phyloP scores from a whole-genome alignment of 805 yeast genomes.

The Metschnikowia continentalis region DNA sequence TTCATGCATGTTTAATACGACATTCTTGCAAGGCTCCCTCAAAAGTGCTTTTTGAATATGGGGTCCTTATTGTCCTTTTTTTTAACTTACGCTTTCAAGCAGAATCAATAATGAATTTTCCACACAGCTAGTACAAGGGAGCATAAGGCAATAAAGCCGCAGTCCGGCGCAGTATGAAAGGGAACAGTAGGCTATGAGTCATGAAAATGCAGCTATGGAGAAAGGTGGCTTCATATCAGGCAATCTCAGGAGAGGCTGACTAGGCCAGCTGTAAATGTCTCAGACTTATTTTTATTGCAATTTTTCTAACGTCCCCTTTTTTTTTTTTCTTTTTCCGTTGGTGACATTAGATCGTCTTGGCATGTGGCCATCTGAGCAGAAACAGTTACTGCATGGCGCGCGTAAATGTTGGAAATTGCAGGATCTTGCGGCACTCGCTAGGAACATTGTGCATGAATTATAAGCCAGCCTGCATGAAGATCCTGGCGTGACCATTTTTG shows the following conservation, averaged over 20 bases:
- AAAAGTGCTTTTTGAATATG: background rate
- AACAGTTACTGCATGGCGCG: background rate
- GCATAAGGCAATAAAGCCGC: background rate
- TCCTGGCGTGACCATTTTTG: constrained; percentile 3
- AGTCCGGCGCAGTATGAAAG: background rate
- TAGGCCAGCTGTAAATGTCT: too few relatives aligned
- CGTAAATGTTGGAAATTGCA: constrained; percentile 1
- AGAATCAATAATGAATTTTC: too few relatives aligned
- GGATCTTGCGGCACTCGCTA: constrained; percentile 6
- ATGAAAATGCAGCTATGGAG: too few relatives aligned
- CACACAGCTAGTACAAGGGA: background rate
- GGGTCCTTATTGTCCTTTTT: background rate
- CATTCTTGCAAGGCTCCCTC: background rate
- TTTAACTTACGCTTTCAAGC: too few relatives aligned
- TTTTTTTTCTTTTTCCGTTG: background rate
- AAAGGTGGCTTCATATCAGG: too few relatives aligned
- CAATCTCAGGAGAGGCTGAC: too few relatives aligned
- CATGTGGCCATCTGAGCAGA: background rate
- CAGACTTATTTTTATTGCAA: background rate
- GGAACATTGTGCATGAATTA: background rate
- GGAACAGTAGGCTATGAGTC: background rate
- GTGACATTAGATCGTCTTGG: background rate
- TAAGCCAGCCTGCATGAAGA: constrained; percentile 5
- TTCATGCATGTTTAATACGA: background rate
- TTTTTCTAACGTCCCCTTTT: background rate